Base-by-base conservation (phyloP, 768 basidiomycete genomes). In the Ephemerocybe angulata region DNA sequence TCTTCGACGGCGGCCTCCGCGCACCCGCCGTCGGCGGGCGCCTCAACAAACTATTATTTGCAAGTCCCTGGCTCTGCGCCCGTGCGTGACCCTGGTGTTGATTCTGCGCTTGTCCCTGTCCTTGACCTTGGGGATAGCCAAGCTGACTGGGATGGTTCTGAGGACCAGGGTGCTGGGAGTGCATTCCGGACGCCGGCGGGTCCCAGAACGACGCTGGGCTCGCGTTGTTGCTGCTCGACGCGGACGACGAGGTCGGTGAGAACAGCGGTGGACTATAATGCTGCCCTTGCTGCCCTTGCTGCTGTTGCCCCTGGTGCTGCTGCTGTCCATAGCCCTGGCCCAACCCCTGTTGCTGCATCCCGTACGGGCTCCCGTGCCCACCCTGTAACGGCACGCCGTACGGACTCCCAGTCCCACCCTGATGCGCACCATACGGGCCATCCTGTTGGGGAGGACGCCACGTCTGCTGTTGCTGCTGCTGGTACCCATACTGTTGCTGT, bases 371-470 rank as follows among this genome's bases (percentile, higher is more conserved):
- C n/a, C n/a, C n/a, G n/a, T n/a, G n/a, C 4, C 37, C 17, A 40
- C 21, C 12, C 37, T 21, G 37, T 15, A 13, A 40, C 37, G 17
- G 21, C 15, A 40, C 37, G 21, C 21, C 12, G 37, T 17, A 43
- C 17, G 27, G 28, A 21, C 35, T 24, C 56, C 59, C 54, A 40
- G 52, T 25, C 50, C 38, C 8, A 52, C 55, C 48, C 33, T 30
- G n/a, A n/a, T n/a, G n/a, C n/a, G n/a, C n/a, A n/a, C n/a, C n/a
- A n/a, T n/a, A n/a, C n/a, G n/a, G 35, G 24, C 50, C 58, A 25
- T 48, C 47, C 19, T 44, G 37, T 37, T 37, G 35, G 50, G 50
- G n/a, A n/a, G n/a, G 33, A 35, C 33, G 8, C 33, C 33, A 8
- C 33, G 8, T 17, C 33, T 17, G 33, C 17, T 35, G 33, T 35